Percentiles rank a stretch among this genome's conserved stretches.
Evolutionary conservation across 768 basidiomycete species (phyloP).

Genomic region (Mycena vulgaris): DNA sequence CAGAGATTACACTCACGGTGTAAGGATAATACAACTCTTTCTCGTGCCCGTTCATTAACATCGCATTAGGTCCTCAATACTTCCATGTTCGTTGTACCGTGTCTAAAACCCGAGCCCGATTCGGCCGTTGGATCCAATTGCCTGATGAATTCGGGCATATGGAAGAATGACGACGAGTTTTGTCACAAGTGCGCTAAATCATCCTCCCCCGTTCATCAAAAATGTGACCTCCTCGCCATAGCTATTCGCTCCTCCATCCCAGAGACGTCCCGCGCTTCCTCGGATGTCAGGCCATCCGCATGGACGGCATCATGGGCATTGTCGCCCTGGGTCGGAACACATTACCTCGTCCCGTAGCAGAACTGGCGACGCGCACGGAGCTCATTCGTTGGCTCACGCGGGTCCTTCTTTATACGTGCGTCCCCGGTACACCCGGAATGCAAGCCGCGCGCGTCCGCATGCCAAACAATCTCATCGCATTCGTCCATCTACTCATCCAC

Average conservation of each 20-base stretch:
- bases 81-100: constrained; percentile 44
- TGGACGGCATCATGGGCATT: constrained; percentile 40
- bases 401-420: constrained; percentile 49
- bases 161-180: constrained; percentile 47
- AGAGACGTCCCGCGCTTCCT: constrained; percentile 49
- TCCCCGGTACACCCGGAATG: constrained; percentile 42
- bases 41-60: neutral
- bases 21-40: neutral
- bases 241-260: constrained; percentile 49
- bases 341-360: constrained; percentile 40
- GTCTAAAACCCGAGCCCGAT: constrained; percentile 40
- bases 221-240: neutral
- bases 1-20: constrained; percentile 52
- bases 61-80: constrained; percentile 41
- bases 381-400: constrained; percentile 52
- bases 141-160: constrained; percentile 46
- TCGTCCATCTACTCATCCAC: constrained; percentile 50
- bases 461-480: constrained; percentile 53
- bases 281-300: constrained; percentile 43
- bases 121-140: constrained; percentile 48
- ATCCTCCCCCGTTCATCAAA: neutral
- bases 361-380: constrained; percentile 41
- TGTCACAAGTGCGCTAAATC: constrained; percentile 45
- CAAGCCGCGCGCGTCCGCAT: constrained; percentile 45
- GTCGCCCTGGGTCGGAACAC: constrained; percentile 34